Base-by-base conservation (phyloP, 768 basidiomycete species). In the Sistotremastrum niveocremeum region DNA sequence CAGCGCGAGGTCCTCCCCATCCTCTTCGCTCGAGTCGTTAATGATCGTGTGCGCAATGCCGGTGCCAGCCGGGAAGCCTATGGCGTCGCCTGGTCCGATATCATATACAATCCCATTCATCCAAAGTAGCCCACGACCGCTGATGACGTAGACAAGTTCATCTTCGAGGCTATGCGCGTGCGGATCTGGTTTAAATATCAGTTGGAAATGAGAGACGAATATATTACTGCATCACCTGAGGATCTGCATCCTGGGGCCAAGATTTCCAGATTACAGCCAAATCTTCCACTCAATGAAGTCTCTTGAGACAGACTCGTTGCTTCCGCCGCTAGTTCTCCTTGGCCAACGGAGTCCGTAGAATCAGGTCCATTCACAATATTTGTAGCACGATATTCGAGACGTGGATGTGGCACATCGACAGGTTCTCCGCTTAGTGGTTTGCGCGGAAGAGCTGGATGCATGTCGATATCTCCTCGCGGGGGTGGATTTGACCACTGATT, bases 31-130 rank as follows among this genome's bases (percentile, higher is more conserved):
- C 6, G 53, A 54, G 40, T 54, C 49, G 45, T 54, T 54, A 39
- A 54, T 54, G 46, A 54, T 50, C 6, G 29, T 46, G 36, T 54
- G 53, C 3, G 52, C 49, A 44, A 49, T 49, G 12, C 53, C 53
- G 11, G 53, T 54, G 7, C 53, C 53, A 10, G 45, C 46, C 10
- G 52, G 49, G 35, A 54, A 54, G 3, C 49, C 49, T 32, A 52
- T 39, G 12, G 43, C 52, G 37, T 54, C 53, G 4, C 53, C 53
- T 4, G 46, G 42, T 34, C 37, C 30, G 20, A 54, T 42, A 1
- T 46, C 46, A 31, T 47, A 37, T 3, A 50, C 48, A 42, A 50
- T 31, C 6, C 53, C 53, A 42, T 54, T 52, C 7, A 54, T 37
- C 53, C 53, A 54, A 7, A 54, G 46, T 3, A 50, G 28, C n/a